Percentiles rank a stretch among this genome's conserved stretches.
phyloP scores from a whole-genome alignment of 1,284 basidiomycete species.

The Trametes polyzona region DNA sequence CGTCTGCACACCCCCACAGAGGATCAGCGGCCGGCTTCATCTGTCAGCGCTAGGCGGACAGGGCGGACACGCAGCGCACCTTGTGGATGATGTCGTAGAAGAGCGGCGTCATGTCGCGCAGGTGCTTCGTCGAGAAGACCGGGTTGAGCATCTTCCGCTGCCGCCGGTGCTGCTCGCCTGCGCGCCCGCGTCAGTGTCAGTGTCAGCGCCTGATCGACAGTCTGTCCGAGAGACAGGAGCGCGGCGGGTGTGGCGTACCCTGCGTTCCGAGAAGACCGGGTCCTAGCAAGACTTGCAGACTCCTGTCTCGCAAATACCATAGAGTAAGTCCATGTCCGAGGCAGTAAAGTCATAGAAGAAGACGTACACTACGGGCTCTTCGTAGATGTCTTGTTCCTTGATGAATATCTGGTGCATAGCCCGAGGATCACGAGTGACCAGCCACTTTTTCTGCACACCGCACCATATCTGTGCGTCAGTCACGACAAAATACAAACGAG shows the following conservation, averaged over 20 bases:
- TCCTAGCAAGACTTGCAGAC: slow-evolving; percentile 15
- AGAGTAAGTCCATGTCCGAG: background rate
- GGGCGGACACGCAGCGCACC: background rate
- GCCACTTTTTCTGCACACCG: slow-evolving; percentile 6
- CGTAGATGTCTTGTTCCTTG: slow-evolving; percentile 38
- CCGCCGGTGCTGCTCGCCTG: slow-evolving; percentile 29
- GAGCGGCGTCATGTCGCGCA: slow-evolving; percentile 22
- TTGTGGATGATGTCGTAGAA: slow-evolving; percentile 23
- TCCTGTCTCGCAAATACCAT: background rate
- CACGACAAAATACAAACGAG: too few relatives aligned
- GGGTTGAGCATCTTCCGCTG: slow-evolving; percentile 30
- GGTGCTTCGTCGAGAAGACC: slow-evolving; percentile 24
- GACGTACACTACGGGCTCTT: slow-evolving; percentile 25
- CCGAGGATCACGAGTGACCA: slow-evolving; percentile 31
- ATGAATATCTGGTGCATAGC: slow-evolving; percentile 36
- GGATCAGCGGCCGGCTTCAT: background rate
- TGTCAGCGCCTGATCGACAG: too few relatives aligned
- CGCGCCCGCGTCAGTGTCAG: too few relatives aligned
- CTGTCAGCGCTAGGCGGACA: too few relatives aligned
- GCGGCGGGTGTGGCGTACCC: slow-evolving; percentile 1
- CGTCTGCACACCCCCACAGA: slow-evolving; percentile 5
- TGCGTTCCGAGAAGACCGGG: slow-evolving; percentile 22
- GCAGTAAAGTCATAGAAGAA: too few relatives aligned
- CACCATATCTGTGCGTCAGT: background rate
- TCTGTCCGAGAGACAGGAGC: too few relatives aligned